Base-by-base conservation (phyloP, 2,329 filamentous ascomycete genomes). In the Calonectria pseudoturangicola region DNA sequence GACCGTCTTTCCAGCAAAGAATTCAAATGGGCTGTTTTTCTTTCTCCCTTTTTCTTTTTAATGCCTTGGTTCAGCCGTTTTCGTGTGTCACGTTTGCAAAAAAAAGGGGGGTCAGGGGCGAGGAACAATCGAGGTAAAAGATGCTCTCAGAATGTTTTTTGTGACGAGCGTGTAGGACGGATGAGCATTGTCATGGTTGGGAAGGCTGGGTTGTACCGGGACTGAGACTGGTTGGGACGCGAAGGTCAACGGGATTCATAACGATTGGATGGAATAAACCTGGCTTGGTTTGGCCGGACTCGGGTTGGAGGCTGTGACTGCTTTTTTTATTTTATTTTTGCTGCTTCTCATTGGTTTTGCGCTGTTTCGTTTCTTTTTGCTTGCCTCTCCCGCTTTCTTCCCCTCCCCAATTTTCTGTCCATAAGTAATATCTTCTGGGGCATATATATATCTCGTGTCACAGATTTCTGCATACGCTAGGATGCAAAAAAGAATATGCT, bases 281-380 rank as follows among this genome's bases (percentile, higher is more conserved):
- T 39, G 54, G 54, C 54, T 58, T 64, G 56, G 70, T 39, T 50
- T 48, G 71, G 66, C 54, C 33, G 65, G 69, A 56, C 66, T 65
- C 41, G 41, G 75, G 68, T 60, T 41, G 76, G 75, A 75, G 70
- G 73, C 58, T 77, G 71, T 72, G 70, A 63, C 54, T 78, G 60
- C 54, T 72, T 73, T 72, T 75, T 73, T 66, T 8, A 6, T 39
- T 39, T 18, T 41, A 25, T 25, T n/a, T 39, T 39, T 27, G 16
- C 18, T 13, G 54, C 54, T 60, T 60, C 13, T 41, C 13, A 41
- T 60, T 15, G 33, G n/a, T 30, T 47, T 25, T 48, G 41, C 28
- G 51, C 18, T 48, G 45, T 25, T 13, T 48, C 18, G 21, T 56
- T 41, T 60, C 39, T 64, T 33, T 25, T 41, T 71, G 60, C 12